A percentile compares a stretch with the other conserved stretches of the same genome.
phyloP scores from a whole-genome alignment of 1,284 basidiomycete species.

The Caloboletus firmus region DNA sequence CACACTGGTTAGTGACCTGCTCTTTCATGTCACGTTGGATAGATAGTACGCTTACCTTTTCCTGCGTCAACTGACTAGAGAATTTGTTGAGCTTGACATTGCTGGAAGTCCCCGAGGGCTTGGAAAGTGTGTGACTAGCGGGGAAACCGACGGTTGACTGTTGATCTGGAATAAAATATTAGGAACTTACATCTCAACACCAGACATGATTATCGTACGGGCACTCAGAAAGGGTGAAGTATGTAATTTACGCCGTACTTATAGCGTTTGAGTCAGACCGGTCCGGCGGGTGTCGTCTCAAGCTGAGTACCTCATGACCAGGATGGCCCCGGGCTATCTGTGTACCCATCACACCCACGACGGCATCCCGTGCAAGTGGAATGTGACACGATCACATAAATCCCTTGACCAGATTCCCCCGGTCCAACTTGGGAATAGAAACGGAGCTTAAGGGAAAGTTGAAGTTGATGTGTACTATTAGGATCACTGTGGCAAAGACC shows the following conservation, averaged over 20 bases:
- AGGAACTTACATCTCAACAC: constrained; percentile 58
- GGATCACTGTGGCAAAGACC: neutral
- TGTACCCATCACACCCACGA: constrained; percentile 2
- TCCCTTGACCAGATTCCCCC: neutral
- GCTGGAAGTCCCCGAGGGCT: constrained; percentile 28
- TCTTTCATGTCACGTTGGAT: neutral
- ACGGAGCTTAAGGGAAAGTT: neutral
- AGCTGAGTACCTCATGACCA: constrained; percentile 24
- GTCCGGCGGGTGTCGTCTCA: constrained; percentile 5
- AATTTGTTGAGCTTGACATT: constrained; percentile 67
- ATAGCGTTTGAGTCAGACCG: constrained; percentile 12
- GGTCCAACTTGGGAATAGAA: neutral
- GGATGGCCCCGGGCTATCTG: neutral
- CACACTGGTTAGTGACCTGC: neutral
- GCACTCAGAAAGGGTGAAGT: neutral
- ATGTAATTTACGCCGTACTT: constrained; percentile 19
- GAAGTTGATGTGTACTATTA: neutral
- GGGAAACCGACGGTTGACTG: neutral
- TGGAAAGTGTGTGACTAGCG: constrained; percentile 44
- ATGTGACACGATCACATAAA: neutral
- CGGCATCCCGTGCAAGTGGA: constrained; percentile 18
- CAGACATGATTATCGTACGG: constrained; percentile 39
- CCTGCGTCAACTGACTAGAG: constrained; percentile 66
- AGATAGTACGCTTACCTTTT: constrained; percentile 49
- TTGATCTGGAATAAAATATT: neutral